These are phyloP conservation scores for Hemisphaericaspora subhashii DNA, from an alignment of 1,139 yeast genomes.

Conservation along the genomic window DNA sequence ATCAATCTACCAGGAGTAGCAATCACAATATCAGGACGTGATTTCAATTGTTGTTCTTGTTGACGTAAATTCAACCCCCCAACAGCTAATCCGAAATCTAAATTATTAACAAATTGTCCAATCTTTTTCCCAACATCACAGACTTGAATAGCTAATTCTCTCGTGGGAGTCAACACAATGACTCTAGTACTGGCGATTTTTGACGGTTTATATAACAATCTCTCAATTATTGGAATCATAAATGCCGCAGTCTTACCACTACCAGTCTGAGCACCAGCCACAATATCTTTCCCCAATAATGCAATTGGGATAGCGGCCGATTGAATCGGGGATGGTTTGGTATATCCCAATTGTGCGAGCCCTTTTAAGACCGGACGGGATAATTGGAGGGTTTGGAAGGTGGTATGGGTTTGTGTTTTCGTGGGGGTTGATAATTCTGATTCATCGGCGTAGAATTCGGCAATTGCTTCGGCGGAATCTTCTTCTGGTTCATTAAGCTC, in stretches of 20 bases:
- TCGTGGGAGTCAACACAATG: conserved; percentile 87
- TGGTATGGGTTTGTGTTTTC: conserved; percentile 50
- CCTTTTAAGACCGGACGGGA: conserved; percentile 92
- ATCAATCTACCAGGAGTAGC: conserved; percentile 98
- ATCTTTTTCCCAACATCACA: conserved; percentile 88
- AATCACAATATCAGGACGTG: conserved; percentile 92
- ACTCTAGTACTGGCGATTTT: conserved; percentile 87
- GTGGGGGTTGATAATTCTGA: conserved; percentile 45
- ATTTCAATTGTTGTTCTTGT: conserved; percentile 90
- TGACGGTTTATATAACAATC: conserved; percentile 84
- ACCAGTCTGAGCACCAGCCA: conserved; percentile 99
- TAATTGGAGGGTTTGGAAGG: conserved; percentile 74
- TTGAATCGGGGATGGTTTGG: conserved; percentile 91
- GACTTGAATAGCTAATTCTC: conserved; percentile 97
- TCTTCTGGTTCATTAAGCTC: conserved; percentile 42
- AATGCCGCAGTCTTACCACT: conserved; percentile 99
- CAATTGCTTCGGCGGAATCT: conserved; percentile 73
- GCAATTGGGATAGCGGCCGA: conserved; percentile 93
- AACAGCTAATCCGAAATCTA: conserved; percentile 89
- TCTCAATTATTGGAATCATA: conserved; percentile 91
- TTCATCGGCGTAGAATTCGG: conserved; percentile 62
- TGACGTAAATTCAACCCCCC: conserved; percentile 95
- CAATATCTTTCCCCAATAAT: conserved; percentile 86
- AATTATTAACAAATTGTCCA: conserved; percentile 70
- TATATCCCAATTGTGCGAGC: conserved; percentile 73